Evolutionary conservation across 2,329 filamentous ascomycete genomes (phyloP), one percentile per base, ranked within the genome.

Genomic region (Sclerotinia glacialis): DNA sequence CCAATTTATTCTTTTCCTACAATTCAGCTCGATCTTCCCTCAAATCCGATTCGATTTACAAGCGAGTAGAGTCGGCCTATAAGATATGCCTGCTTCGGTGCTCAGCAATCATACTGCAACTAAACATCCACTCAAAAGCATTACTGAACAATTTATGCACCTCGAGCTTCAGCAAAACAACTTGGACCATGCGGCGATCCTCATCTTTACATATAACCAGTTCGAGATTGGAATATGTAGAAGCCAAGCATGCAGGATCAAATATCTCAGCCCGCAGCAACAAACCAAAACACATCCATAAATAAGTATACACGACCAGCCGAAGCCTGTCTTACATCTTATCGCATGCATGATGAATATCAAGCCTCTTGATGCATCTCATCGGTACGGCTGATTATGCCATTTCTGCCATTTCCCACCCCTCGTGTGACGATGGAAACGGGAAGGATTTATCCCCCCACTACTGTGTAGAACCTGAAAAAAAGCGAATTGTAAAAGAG

Each of bases 121-220:
- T 16, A 11, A 37, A 34, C n/a, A 21, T 34, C 28, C 58, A 37
- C 58, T 6, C 3, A 6, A 37, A 49, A 47, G 11, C 4, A 50
- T 37, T 1, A 12, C n/a, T 34, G n/a, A 34, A 49, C 23, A 26
- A 14, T 34, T 40, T 37, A 31, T 61, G 58, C 37, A 61, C 31
- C 58, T 49, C 14, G 28, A 37, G 28, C 44, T 61, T 61, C 44
- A 37, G 44, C 14, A 61, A 37, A 31, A 50, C 14, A 49, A n/a
- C 44, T 37, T 61, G 14, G 37, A 61, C 58, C 58, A 61, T 61
- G 58, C n/a, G 58, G 58, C 28, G 44, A 61, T 61, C 58, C 12
- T 61, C 58, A 60, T 49, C 44, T 61, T 49, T 61, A 61, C 58
- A 61, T 61, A 61, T 47, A 49, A 40, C n/a, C 58, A 37, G 49